phyloP scores from a whole-genome alignment of 768 basidiomycete genomes.

The Trametes maxima region DNA sequence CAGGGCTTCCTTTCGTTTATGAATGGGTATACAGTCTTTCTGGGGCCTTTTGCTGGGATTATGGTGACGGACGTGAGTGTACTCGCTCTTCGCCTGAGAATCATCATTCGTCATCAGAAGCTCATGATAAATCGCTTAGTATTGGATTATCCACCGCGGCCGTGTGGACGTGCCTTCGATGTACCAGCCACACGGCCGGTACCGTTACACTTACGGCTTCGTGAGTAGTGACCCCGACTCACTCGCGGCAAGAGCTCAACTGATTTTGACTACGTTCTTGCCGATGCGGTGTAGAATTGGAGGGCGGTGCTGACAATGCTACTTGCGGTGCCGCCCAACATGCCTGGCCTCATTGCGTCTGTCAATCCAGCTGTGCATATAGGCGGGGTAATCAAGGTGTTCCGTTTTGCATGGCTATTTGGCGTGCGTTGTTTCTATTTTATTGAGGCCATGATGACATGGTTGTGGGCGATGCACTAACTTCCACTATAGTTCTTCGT shows the following conservation, averaged over 20 bases:
- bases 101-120: background rate
- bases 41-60: conserved; percentile 84
- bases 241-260: too few species aligned
- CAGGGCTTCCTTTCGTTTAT: conserved; percentile 76
- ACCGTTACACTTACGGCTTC: conserved; percentile 74
- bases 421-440: conserved; percentile 52
- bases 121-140: conserved; percentile 41
- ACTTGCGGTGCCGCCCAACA: conserved; percentile 64
- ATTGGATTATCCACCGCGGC: conserved; percentile 74
- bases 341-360: conserved; percentile 77
- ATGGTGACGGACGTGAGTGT: conserved; percentile 57
- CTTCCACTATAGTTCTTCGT: conserved; percentile 33
- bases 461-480: too few species aligned
- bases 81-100: background rate
- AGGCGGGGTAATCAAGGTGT: conserved; percentile 57
- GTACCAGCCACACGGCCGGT: conserved; percentile 79
- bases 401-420: conserved; percentile 76
- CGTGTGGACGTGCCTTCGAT: conserved; percentile 82
- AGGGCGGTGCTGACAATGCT: conserved; percentile 71
- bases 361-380: conserved; percentile 69
- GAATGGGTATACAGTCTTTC: conserved; percentile 83
- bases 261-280: background rate
- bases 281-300: conserved; percentile 64
- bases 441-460: background rate
- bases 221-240: conserved; percentile 42